These are phyloP conservation scores for Myxozyma sirexii DNA, from an alignment of 805 yeast genomes.

Conservation along the genomic window DNA sequence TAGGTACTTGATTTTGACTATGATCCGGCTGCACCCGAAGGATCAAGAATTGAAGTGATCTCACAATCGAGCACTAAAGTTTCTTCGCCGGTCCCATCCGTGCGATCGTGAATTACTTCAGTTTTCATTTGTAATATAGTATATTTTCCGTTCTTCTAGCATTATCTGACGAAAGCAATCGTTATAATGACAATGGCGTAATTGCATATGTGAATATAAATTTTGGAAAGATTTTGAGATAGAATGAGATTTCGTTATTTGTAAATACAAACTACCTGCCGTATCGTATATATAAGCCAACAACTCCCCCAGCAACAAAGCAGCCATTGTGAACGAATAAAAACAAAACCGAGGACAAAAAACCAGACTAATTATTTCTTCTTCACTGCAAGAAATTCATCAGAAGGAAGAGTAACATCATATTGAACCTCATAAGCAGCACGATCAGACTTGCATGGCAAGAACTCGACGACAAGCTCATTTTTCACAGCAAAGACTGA, in stretches of 20 bases:
- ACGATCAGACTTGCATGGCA: constrained; percentile 17
- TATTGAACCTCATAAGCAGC: constrained; percentile 30
- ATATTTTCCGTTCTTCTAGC: no score
- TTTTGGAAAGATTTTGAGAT: no score
- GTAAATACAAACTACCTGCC: no score
- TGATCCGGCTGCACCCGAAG: constrained; percentile 15
- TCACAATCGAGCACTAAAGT: neutral
- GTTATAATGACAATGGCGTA: no score
- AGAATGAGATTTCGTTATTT: no score
- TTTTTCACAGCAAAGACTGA: constrained; percentile 44
- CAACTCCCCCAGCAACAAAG: no score
- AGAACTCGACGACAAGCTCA: constrained; percentile 40
- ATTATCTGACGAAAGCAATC: no score
- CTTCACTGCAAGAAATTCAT: neutral
- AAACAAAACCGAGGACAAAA: neutral
- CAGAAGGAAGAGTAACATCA: constrained; percentile 10
- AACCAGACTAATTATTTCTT: neutral
- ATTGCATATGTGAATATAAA: no score
- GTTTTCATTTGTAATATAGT: no score
- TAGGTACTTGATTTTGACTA: constrained; percentile 30
- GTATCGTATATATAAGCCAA: no score
- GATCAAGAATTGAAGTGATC: neutral
- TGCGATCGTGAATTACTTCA: neutral
- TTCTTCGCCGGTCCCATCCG: neutral
- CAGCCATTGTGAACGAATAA: neutral